Evolutionary conservation across 805 yeast species (phyloP), one percentile per base, ranked within the genome.

Genomic region (Metschnikowia corniflorae): DNA sequence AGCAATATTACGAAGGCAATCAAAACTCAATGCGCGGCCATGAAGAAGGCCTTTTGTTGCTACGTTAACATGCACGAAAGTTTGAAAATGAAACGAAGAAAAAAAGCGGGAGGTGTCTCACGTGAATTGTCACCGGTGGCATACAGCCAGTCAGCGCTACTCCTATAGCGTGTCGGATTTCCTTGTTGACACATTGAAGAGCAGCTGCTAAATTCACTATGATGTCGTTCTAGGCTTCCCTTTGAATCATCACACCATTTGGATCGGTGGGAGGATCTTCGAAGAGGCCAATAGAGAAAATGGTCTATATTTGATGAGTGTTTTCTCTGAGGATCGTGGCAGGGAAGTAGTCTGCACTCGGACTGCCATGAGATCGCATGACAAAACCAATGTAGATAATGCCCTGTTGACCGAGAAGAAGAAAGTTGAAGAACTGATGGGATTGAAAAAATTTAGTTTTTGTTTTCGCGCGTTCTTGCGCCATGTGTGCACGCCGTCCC

Each of bases 271-370:
- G 50, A 42, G 49, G 50, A 57, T 57, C 61, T 57, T 57, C 61
- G 61, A 57, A 57, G 61, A 56, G 49, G 61, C 58, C 61, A 40
- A n/a, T n/a, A n/a, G n/a, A n/a, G n/a, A n/a, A n/a, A n/a, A n/a
- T n/a, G n/a, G 29, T 15, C 15, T 15, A 25, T 15, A 19, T 3
- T 24, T 12, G 26, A n/a, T n/a, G n/a, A n/a, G n/a, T n/a, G n/a
- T n/a, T n/a, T n/a, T n/a, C n/a, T n/a, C n/a, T n/a, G n/a, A n/a
- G n/a, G n/a, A n/a, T n/a, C n/a, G n/a, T n/a, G n/a, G n/a, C n/a
- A n/a, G n/a, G n/a, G n/a, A n/a, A n/a, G n/a, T n/a, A n/a, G n/a
- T 27, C 26, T 36, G 33, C 39, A 36, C 39, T 36, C 7, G 26
- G n/a, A 14, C 35, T 9, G 29, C 40, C 40, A 37, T 37, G 27